These are phyloP conservation scores for Physcia stellaris DNA, from an alignment of 495 filamentous ascomycete species.

Conservation along the genomic window DNA sequence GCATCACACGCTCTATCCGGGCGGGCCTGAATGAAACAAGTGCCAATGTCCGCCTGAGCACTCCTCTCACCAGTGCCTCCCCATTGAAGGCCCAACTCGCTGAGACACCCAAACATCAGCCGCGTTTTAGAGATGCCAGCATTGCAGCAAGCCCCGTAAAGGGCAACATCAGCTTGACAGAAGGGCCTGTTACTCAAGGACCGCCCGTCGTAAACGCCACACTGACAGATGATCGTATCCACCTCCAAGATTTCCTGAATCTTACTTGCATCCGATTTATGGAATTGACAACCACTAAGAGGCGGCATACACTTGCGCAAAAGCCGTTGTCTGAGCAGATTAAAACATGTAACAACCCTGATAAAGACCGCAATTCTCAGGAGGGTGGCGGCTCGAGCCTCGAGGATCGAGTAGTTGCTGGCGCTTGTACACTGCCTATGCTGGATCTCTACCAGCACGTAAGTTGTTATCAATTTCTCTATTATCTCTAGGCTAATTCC, in stretches of 20 bases:
- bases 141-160: conserved; percentile 25
- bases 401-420: conserved; percentile 72
- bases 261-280: conserved; percentile 96
- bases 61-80: conserved; percentile 31
- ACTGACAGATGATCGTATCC: conserved; percentile 51
- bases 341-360: no score
- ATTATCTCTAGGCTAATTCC: no score
- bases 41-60: conserved; percentile 15
- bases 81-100: conserved; percentile 24
- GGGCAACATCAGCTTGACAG: no score
- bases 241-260: conserved; percentile 84
- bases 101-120: conserved; percentile 35
- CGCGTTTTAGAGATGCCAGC: conserved; percentile 34
- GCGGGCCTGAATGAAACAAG: conserved; percentile 13
- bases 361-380: conserved; percentile 21
- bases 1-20: conserved; percentile 36
- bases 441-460: conserved; percentile 89
- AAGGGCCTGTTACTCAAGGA: conserved; percentile 32
- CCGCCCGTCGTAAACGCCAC: conserved; percentile 16
- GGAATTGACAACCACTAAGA: conserved; percentile 84
- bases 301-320: conserved; percentile 68
- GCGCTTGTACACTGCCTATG: conserved; percentile 82
- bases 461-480: conserved; percentile 22
- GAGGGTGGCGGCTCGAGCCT: conserved; percentile 41
- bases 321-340: conserved; percentile 25